Base-by-base conservation (phyloP, 179 eudicot species). In the Gypsophila paniculata region DNA sequence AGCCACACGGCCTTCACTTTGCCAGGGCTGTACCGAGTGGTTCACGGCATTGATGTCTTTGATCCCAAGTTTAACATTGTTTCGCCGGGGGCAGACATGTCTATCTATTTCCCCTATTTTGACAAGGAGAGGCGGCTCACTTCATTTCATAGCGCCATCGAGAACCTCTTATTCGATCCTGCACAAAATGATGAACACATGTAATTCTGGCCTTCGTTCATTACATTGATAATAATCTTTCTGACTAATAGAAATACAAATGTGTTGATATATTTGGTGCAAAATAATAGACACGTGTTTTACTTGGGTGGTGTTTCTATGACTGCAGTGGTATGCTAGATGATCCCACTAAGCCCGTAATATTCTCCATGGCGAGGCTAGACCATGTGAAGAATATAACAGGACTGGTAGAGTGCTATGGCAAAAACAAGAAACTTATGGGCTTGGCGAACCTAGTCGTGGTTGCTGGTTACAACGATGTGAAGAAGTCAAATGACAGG, bases 291-390 rank as follows among this genome's bases (percentile, higher is more conserved):
- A 29, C 14, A 36, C 21, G 3, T 21, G 6, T 11, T 29, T 48
- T 53, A 21, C 44, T 23, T 69, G 57, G 29, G 63, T 57, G 51
- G 25, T 42, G 54, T 59, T 70, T 53, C 44, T 72, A 23, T 46
- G 34, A n/a, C 55, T 72, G 78, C 91, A 93, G 98, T 76, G 98
- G 98, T 60, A 75, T 72, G 58, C 72, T 93, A 59, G 84, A 85
- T 66, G 97, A 93, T 79, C 77, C 61, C 62, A 60, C 60, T 2
- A 93, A 91, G 82, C 98, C 98, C 5, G 84, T 93, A 42, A 64
- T 93, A 54, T 93, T 89, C 73, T 77, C 98, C 10, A 91, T 93
- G 98, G 96, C 98, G 15, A 83, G 98, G 70, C 79, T 93, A 61
- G 98, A 93, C 74, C 79, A 78, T 0, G 98, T 93, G 62, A 93